Base-by-base conservation (phyloP, 2,329 filamentous ascomycete genomes). In the Xylariaceae sp. region DNA sequence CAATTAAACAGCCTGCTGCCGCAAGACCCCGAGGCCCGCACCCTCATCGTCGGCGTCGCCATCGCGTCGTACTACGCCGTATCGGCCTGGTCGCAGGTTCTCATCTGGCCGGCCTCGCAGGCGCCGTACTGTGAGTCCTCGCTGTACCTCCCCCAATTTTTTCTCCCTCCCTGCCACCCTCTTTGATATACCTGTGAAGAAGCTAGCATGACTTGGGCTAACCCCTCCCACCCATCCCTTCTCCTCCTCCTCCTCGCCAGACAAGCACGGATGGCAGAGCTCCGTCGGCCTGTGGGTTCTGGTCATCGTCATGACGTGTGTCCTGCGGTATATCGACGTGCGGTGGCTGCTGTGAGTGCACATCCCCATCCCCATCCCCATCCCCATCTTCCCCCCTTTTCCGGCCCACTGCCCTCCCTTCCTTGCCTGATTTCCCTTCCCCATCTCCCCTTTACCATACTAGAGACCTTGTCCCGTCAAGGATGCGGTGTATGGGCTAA, bases 21-120 rank as follows among this genome's bases (percentile, higher is more conserved):
- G 0, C 65, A 69, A 44, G 67, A 70, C 37, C 63, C 67, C 1
- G 67, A 71, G 40, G 64, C 61, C 5, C 57, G 67, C 10, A 61
- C 65, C 1, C 51, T 72, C 2, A 66, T 68, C 24, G 61, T 72
- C 1, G 68, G 68, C 5, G 60, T 68, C 5, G 57, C 64, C 2
- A 64, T 72, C 14, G 66, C 68, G 3, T 58, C 59, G 0, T 67
- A 70, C 36, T 72, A 72, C 41, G 63, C 65, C 2, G 61, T 72
- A 17, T 61, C 64, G 1, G 64, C 68, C 1, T 72, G 67, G 67
- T 66, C 62, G 5, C 67, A 71, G 35, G 65, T 72, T 3, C 53
- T 70, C 2, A 61, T 70, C 2, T 72, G 68, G 68, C 68, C 68
- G 3, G 67, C 68, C 2, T 58, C 54, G 2, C 61, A 72, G 39